Evolutionary conservation across 2,329 filamentous ascomycete species (phyloP).

Genomic region (Cladophialophora yegresii): DNA sequence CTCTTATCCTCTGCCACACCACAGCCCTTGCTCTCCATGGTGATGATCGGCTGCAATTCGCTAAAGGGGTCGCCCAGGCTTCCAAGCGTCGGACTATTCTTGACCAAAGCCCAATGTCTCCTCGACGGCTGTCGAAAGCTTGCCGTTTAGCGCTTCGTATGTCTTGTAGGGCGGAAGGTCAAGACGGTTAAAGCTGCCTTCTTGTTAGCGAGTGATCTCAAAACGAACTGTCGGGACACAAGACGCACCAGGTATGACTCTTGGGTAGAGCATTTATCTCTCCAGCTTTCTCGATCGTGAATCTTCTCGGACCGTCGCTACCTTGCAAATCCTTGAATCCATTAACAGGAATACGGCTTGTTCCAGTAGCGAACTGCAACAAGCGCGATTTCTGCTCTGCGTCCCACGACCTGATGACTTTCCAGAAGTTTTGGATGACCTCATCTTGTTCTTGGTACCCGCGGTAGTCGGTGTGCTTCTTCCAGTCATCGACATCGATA

Average conservation of each 20-base stretch:
- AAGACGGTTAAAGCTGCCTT: constrained; percentile 84
- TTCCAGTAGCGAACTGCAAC: constrained; percentile 95
- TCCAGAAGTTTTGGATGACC: constrained; percentile 98
- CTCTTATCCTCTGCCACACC: background rate
- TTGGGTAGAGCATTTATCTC: constrained; percentile 90
- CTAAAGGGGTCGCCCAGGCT: background rate
- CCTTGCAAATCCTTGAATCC: constrained; percentile 99
- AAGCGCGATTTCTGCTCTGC: constrained; percentile 96
- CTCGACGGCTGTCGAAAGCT: constrained; percentile 95
- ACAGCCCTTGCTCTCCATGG: background rate
- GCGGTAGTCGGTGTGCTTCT: constrained; percentile 99
- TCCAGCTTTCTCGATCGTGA: constrained; percentile 97
- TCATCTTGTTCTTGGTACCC: constrained; percentile 98
- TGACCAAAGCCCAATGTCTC: constrained; percentile 99
- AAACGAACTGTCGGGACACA: constrained; percentile 23
- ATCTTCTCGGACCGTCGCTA: constrained; percentile 89
- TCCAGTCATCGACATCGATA: constrained; percentile 99
- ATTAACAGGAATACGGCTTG: constrained; percentile 96
- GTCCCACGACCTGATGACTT: constrained; percentile 91
- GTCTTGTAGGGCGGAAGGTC: constrained; percentile 93
- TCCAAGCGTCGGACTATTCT: constrained; percentile 63
- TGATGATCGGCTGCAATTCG: background rate
- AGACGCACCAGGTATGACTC: constrained; percentile 89
- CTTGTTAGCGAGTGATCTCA: constrained; percentile 28
- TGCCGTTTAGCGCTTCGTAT: constrained; percentile 79